Evolutionary conservation across 352 stramenopile genomes (phyloP), one percentile per base, ranked within the genome.

Genomic region (Phytophthora ohioensis): DNA sequence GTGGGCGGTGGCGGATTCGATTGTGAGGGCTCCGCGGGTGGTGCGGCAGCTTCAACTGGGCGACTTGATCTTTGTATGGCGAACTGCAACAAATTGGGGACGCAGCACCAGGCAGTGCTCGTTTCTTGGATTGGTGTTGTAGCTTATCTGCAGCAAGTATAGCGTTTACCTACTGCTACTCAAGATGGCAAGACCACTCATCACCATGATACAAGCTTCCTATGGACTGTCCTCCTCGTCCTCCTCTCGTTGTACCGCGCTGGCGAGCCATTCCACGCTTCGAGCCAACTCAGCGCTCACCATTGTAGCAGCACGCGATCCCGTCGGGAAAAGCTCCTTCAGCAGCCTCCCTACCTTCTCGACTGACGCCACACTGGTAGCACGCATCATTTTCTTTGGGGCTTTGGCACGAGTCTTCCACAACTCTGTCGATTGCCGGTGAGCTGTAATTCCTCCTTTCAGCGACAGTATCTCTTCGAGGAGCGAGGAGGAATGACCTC

Each of bases 291-390:
- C 52, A 3, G 34, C 21, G n/a, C 35, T 11, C 35, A 58, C 35
- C n/a, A 47, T 47, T 3, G 17, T 9, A 27, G 34, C 35, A 58
- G 52, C 52, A 39, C 34, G 51, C 3, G 51, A 57, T 9, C 51
- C 51, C n/a, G 21, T 27, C 21, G 21, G 21, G 21, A 27, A 27
- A 27, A 35, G 32, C 34, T 36, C 21, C 51, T 57, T 57, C 51
- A 57, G n/a, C 51, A 57, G 17, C 10, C 15, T 46, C 21, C 13
- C 17, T 46, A n/a, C 51, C 32, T 57, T 57, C 15, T 46, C 51
- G 34, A 57, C 9, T n/a, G 52, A 46, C 17, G 52, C 52, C 21
- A 32, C 7, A 35, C 21, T 34, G n/a, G 38, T 5, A 34, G 12
- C 17, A 27, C 34, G 34, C 17, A 6, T 58, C 34, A 36, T 45